phyloP scores from a whole-genome alignment of 2,329 filamentous ascomycete genomes.

The Sclerotinia trifoliorum region DNA sequence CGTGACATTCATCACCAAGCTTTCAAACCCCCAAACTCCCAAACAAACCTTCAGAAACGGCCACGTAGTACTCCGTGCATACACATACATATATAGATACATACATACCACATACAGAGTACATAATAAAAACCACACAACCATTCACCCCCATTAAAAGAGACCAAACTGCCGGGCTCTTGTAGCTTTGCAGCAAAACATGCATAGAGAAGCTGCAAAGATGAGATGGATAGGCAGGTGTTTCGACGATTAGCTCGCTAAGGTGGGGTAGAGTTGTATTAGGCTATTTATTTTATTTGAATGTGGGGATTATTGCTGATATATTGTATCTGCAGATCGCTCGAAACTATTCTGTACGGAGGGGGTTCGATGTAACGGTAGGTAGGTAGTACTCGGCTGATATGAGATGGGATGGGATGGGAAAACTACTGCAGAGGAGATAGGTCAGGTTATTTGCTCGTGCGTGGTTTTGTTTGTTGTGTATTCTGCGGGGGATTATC shows the following conservation, averaged over 20 bases:
- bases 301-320: neutral
- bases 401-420: neutral
- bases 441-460: too few relatives aligned
- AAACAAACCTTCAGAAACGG: neutral
- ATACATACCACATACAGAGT: too few relatives aligned
- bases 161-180: neutral
- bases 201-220: neutral
- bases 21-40: too few relatives aligned
- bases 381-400: too few relatives aligned
- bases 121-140: too few relatives aligned
- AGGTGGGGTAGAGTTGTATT: neutral
- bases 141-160: neutral
- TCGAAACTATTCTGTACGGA: too few relatives aligned
- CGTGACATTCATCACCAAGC: too few relatives aligned
- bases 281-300: neutral
- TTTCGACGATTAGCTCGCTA: neutral
- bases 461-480: neutral
- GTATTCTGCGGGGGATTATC: too few relatives aligned
- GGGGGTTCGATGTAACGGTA: too few relatives aligned
- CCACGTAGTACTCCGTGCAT: slow-evolving; percentile 4
- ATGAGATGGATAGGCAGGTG: neutral
- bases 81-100: too few relatives aligned
- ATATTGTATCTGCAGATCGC: too few relatives aligned
- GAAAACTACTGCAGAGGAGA: neutral
- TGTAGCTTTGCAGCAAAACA: neutral